Evolutionary conservation across 1,284 basidiomycete genomes (phyloP), one percentile per base, ranked within the genome.

Genomic region (Microbotryum scabiosae): DNA sequence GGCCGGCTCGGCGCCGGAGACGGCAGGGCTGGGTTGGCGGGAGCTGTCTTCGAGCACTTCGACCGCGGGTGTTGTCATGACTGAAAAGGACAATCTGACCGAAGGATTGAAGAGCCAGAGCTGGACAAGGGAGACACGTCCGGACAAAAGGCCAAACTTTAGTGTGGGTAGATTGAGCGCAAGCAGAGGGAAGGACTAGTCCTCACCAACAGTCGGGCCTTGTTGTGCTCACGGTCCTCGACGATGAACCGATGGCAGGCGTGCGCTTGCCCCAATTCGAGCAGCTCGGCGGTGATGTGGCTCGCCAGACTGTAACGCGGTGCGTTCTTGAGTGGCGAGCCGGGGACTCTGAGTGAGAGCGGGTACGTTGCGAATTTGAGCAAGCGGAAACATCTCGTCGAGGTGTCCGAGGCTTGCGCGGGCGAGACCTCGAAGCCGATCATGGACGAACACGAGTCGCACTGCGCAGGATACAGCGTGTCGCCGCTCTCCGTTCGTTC

Each of bases 81-180:
- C 49, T 3, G 57, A 59, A 56, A 90, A 92, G 1, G 88, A 81
- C 30, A 93, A 75, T 14, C 82, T 82, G 67, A 93, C 83, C 62
- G 80, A 84, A 0, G 90, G 89, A 73, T 91, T 93, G 81, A 94
- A 93, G 23, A 93, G 74, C 90, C 90, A 93, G 14, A 91, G 78
- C 87, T 73, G 57, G 41, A 32, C 36, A n/a, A 36, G 0, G 9
- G 57, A 36, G 28, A 28, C 30, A 12, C 30, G 21, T 32, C 36
- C 41, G 20, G 26, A 32, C 45, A 9, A 58, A 20, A 16, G 48
- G 14, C 7, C 26, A 43, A 12, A 49, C 4, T 49, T 23, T n/a
- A 21, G 21, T 26, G 16, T 20, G 21, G 14, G 47, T 14, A 20
- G 12, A 49, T 9, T 10, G 20, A 48, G 20, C n/a, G 23, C 28